Base-by-base conservation (phyloP, 208 protist species). In the Kentomonas sorsogonicus region DNA sequence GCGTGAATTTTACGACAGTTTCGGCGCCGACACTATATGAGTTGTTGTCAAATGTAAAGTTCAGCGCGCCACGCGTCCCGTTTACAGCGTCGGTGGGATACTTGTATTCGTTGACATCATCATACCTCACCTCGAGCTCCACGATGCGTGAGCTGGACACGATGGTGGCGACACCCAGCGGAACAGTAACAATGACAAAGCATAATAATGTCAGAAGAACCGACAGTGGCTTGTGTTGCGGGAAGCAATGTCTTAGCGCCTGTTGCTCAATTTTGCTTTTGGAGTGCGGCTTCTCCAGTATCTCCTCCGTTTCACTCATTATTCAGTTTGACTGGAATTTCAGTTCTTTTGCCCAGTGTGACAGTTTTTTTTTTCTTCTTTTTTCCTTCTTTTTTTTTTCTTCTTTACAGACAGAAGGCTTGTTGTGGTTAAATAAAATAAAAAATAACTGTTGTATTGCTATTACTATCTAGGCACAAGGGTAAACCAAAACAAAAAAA, bases 141-240 rank as follows among this genome's bases (percentile, higher is more conserved):
- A 62, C 60, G 1, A 95, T 81, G 4, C 59, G 26, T 34, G 93
- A 63, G 25, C 88, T 93, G 16, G 66, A 61, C 0, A 92, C 67
- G 38, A 98, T 69, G 23, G 98, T 69, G 0, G 89, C 73, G 11
- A 89, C 63, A 10, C 98, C 98, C 29, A 99, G 65, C 6, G 95
- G 88, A 23, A 98, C 77, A 59, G 97, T 97, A n/a, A 95, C 38
- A 45, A 97, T 13, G 18, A 89, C 81, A 2, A 98, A 39, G n/a
- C 97, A 41, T 20, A 98, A 69, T 56, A 99, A 97, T n/a, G 66
- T 62, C 0, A 90, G 41, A 27, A 97, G 82, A 9, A 99, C 95
- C 31, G 72, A 62, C 6, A 77, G 70, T 20, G 97, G 93, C 5
- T 88, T 96, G n/a, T 98, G 66, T 31, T 98, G 80, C 13, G 95